Base-by-base conservation (phyloP, 2,329 filamentous ascomycete genomes). In the Dichotomopilus funicola region DNA sequence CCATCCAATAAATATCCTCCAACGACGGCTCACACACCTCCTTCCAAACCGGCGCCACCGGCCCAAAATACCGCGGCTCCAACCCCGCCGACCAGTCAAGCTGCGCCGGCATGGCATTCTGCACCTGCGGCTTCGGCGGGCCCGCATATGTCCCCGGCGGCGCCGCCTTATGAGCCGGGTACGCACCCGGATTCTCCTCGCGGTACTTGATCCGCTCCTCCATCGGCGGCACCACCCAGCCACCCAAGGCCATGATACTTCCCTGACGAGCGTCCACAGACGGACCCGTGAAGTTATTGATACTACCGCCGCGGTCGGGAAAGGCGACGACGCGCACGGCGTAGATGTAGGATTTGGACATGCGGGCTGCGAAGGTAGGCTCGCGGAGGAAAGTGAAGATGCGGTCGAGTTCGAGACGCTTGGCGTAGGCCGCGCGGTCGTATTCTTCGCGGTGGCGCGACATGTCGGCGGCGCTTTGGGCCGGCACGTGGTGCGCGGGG, bases 1-100 rank as follows among this genome's bases (percentile, higher is more conserved):
- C 56, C 63, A 67, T 62, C 54, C 59, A 63, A 48, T 63, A 58
- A 9, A 67, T 61, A 48, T 67, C 64, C 56, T 65, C 64, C 7
- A 61, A 51, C 11, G 49, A 53, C 8, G 65, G 64, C 8, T 67
- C 64, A 27, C 54, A 52, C 8, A 56, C 54, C 47, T 63, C 57
- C 9, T 7, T n/a, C 64, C 65, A 66, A 12, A 66, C 0, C 3
- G 61, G 62, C 0, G 61, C 41, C 1, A 44, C 19, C 11, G 57
- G 56, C 31, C 63, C 63, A 31, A 37, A 58, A 36, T 59, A 59
- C 2, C 54, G 51, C 11, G 58, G 54, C 41, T 47, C 49, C 7
- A 44, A 31, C 4, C 37, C 37, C 35, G 44, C 47, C 5, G 61
- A 53, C 42, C 44, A 52, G 52, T 61, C 59, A 11, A 60, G 45